A percentile compares a stretch with the other conserved stretches of the same genome.
These are phyloP conservation scores for Lichtheimia corymbifera DNA, from an alignment of 371 early-diverging fungal species.

Conservation along the genomic window DNA sequence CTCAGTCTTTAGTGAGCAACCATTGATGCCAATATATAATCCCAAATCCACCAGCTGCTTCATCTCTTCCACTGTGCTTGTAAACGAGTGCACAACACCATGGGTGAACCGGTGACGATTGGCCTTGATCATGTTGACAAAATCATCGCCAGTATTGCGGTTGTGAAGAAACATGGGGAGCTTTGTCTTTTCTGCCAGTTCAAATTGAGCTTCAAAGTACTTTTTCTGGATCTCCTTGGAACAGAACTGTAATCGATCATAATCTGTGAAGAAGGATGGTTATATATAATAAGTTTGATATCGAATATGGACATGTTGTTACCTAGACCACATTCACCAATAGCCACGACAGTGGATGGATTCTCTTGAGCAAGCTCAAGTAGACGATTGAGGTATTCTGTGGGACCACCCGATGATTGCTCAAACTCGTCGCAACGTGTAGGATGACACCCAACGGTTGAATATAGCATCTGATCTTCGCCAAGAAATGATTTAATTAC, in stretches of 20 bases:
- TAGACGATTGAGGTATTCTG: conserved; percentile 61
- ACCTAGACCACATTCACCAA: conserved; percentile 91
- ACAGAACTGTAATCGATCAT: conserved; percentile 88
- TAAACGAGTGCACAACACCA: conserved; percentile 98
- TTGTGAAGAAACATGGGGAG: conserved; percentile 91
- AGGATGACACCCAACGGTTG: conserved; percentile 90
- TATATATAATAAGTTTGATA: neutral
- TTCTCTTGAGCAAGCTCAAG: conserved; percentile 42
- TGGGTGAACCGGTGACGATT: conserved; percentile 65
- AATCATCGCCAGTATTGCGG: conserved; percentile 77
- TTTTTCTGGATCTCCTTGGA: conserved; percentile 72
- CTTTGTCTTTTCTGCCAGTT: conserved; percentile 71
- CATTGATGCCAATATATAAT: conserved; percentile 97
- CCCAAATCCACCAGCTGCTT: conserved; percentile 68
- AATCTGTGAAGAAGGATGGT: conserved; percentile 54
- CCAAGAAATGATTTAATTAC: neutral
- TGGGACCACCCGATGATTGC: conserved; percentile 51
- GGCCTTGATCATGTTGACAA: conserved; percentile 51
- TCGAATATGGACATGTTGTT: conserved; percentile 5
- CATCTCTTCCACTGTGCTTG: conserved; percentile 83
- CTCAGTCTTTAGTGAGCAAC: conserved; percentile 92
- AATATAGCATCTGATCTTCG: conserved; percentile 46
- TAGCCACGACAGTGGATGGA: conserved; percentile 68
- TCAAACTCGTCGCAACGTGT: conserved; percentile 81
- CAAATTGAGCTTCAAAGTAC: conserved; percentile 82